phyloP scores from a whole-genome alignment of 164 flowering plant genomes.

The Umbellularia californica region DNA sequence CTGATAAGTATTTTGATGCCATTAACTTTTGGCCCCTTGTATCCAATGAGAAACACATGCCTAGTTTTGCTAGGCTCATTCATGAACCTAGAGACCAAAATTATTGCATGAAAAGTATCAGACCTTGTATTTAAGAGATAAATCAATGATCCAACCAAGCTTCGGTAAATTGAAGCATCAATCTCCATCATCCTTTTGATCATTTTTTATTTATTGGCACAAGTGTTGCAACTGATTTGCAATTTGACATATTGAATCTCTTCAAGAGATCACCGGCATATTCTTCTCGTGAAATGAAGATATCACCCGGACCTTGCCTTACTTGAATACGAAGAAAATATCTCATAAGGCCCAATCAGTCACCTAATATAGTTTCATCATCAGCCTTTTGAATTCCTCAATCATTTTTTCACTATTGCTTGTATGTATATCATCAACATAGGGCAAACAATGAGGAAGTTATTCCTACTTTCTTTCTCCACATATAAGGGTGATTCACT shows the following conservation, averaged over 20 bases:
- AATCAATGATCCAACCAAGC: slow-evolving; percentile 10
- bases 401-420: background rate
- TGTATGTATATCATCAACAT: slow-evolving; percentile 8
- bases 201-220: slow-evolving; percentile 3
- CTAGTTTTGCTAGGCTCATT: background rate
- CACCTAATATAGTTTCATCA: slow-evolving; percentile 16
- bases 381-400: slow-evolving; percentile 1
- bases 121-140: slow-evolving; percentile 13
- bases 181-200: slow-evolving; percentile 10
- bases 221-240: slow-evolving; percentile 11
- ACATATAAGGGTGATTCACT: slow-evolving; percentile 10
- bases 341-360: slow-evolving; percentile 6
- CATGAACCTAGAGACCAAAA: slow-evolving; percentile 5
- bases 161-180: background rate
- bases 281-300: slow-evolving; percentile 7
- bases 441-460: background rate
- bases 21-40: background rate
- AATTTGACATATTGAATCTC: slow-evolving; percentile 9
- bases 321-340: slow-evolving; percentile 15
- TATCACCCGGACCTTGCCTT: background rate
- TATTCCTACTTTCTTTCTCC: slow-evolving; percentile 2
- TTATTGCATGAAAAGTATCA: slow-evolving; percentile 4
- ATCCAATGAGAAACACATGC: too few species aligned
- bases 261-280: slow-evolving; percentile 9
- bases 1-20: background rate